These are phyloP conservation scores for Agrostemma githago DNA, from an alignment of 148 eudicot species.

Conservation along the genomic window DNA sequence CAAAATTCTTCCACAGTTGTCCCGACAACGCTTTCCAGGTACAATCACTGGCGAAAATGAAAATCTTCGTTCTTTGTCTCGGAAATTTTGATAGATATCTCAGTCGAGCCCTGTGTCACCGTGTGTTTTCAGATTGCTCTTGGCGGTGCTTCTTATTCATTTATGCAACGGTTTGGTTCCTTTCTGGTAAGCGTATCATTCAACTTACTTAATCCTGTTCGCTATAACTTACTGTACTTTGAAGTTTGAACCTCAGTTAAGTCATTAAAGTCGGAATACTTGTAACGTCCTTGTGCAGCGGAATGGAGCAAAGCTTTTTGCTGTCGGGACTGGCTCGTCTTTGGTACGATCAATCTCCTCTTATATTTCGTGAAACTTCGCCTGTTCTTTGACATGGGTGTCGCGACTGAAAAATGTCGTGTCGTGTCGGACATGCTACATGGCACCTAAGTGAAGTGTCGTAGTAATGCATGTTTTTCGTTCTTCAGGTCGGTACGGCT, in stretches of 20 bases:
- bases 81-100: not conserved
- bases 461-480: not conserved
- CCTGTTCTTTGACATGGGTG: not conserved
- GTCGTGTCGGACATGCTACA: too few species aligned
- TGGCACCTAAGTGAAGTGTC: too few species aligned
- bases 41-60: not conserved
- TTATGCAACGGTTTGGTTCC: slow-evolving; percentile 80
- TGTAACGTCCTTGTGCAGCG: slow-evolving; percentile 45
- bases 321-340: slow-evolving; percentile 85
- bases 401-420: too few species aligned
- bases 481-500: slow-evolving; percentile 67
- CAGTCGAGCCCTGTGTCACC: not conserved
- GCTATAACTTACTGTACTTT: not conserved
- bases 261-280: not conserved
- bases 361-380: not conserved
- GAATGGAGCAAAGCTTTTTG: slow-evolving; percentile 89
- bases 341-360: slow-evolving; percentile 49
- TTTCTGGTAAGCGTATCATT: slow-evolving; percentile 53
- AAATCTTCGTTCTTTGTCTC: not conserved
- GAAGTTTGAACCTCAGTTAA: not conserved
- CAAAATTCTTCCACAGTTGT: slow-evolving; percentile 74
- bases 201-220: not conserved
- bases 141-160: slow-evolving; percentile 72
- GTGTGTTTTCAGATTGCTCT: slow-evolving; percentile 56
- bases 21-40: slow-evolving; percentile 99